These are phyloP conservation scores for Guadua angustifolia DNA, from an alignment of 176 grass and related monocot species.

Conservation along the genomic window DNA sequence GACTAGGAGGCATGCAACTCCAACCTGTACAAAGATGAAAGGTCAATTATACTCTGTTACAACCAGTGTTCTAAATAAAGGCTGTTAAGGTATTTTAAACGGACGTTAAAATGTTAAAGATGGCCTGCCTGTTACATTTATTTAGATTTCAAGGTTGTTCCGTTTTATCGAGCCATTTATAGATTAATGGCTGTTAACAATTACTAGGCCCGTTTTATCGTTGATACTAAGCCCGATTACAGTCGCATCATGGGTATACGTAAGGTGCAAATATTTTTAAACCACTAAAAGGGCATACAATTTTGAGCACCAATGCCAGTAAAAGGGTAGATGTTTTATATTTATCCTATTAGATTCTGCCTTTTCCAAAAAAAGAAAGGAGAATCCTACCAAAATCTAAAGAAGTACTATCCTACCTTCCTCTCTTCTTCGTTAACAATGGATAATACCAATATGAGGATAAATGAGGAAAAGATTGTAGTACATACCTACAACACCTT, in stretches of 20 bases:
- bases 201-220: too few relatives aligned
- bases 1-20: constrained; percentile 86
- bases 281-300: constrained; percentile 1
- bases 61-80: too few relatives aligned
- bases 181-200: too few relatives aligned
- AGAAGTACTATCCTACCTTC: constrained; percentile 12
- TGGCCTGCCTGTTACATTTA: too few relatives aligned
- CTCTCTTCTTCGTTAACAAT: constrained; percentile 8
- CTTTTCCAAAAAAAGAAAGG: not conserved
- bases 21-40: constrained; percentile 70
- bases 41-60: constrained; percentile 30
- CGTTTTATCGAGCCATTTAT: too few relatives aligned
- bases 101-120: too few relatives aligned
- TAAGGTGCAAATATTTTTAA: constrained; percentile 13
- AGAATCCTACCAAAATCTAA: not conserved
- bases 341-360: not conserved
- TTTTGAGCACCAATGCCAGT: not conserved
- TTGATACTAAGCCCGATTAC: too few relatives aligned
- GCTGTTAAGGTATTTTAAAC: too few relatives aligned
- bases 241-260: too few relatives aligned
- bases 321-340: not conserved
- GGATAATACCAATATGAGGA: not conserved
- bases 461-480: constrained; percentile 8
- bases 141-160: too few relatives aligned
- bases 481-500: constrained; percentile 79